Evolutionary conservation across 208 protist genomes (phyloP).

Genomic region (Wallacemonas sp.): DNA sequence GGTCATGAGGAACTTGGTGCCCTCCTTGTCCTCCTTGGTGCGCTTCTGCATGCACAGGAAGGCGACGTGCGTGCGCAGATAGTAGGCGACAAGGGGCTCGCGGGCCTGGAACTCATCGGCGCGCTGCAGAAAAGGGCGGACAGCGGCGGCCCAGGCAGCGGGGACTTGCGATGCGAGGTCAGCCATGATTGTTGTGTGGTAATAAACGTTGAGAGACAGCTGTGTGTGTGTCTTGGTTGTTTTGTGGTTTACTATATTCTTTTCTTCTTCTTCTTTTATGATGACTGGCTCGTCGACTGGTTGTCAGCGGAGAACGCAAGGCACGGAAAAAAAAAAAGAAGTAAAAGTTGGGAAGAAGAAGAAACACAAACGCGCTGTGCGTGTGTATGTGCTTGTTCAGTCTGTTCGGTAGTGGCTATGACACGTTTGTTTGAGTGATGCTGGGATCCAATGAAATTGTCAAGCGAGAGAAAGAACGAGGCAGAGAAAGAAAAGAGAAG

Average conservation of each 20-base stretch:
- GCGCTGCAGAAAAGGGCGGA: conserved; percentile 71
- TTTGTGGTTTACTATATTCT: conserved; percentile 1
- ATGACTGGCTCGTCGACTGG: no score
- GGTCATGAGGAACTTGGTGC: conserved; percentile 47
- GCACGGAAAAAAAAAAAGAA: no score
- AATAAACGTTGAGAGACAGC: neutral
- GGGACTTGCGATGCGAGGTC: conserved; percentile 41
- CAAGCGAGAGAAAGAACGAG: conserved; percentile 1
- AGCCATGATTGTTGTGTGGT: conserved; percentile 13
- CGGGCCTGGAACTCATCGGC: conserved; percentile 63
- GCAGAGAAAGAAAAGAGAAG: neutral
- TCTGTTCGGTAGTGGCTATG: no score
- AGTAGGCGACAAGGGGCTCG: conserved; percentile 72
- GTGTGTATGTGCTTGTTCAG: no score
- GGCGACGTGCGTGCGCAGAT: conserved; percentile 66
- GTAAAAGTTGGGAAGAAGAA: no score
- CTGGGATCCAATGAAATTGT: neutral
- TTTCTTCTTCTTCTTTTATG: conserved; percentile 1
- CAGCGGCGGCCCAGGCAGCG: conserved; percentile 31
- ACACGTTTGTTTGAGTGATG: no score
- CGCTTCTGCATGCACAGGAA: conserved; percentile 55
- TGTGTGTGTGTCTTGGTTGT: conserved; percentile 16
- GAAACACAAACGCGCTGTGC: no score
- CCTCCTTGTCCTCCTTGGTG: conserved; percentile 47
- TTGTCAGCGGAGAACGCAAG: no score